Evolutionary conservation across 257 asterid genomes (phyloP).

Genomic region (Lavandula angustifolia): DNA sequence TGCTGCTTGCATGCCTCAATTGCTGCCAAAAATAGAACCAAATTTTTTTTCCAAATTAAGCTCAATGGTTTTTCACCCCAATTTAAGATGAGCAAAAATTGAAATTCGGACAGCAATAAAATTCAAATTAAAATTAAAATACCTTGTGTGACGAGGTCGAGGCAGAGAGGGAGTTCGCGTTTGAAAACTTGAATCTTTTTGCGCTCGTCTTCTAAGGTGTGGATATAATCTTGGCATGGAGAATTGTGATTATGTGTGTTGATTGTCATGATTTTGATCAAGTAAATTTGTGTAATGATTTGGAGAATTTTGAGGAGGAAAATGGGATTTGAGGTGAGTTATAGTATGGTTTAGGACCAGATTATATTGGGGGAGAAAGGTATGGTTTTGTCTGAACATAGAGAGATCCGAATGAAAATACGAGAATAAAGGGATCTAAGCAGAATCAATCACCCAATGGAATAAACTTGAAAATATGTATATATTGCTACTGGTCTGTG

Average conservation of each 20-base stretch:
- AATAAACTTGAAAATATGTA: slow-evolving; percentile 42
- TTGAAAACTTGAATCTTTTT: slow-evolving; percentile 84
- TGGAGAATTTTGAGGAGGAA: no score
- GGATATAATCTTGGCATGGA: slow-evolving; percentile 55
- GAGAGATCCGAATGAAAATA: slow-evolving; percentile 51
- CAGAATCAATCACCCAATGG: slow-evolving; percentile 72
- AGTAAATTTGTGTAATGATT: not conserved
- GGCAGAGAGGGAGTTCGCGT: slow-evolving; percentile 94
- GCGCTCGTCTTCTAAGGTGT: slow-evolving; percentile 73
- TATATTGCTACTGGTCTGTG: not conserved
- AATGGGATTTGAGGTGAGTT: not conserved
- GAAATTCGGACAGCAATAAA: no score
- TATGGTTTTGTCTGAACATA: slow-evolving; percentile 42
- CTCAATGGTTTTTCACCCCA: not conserved
- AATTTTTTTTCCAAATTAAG: not conserved
- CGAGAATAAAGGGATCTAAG: slow-evolving; percentile 62
- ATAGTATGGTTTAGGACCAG: slow-evolving; percentile 27
- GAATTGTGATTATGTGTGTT: slow-evolving; percentile 40
- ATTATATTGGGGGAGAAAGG: slow-evolving; percentile 30
- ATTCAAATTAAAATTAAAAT: no score
- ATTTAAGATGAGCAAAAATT: no score
- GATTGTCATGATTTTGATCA: slow-evolving; percentile 39
- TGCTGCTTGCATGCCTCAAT: slow-evolving; percentile 89
- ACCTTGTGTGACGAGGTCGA: slow-evolving; percentile 93
- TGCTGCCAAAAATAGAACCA: slow-evolving; percentile 43